Evolutionary conservation across 768 basidiomycete genomes (phyloP), one percentile per base, ranked within the genome.

Genomic region (Plicaturopsis crispa): DNA sequence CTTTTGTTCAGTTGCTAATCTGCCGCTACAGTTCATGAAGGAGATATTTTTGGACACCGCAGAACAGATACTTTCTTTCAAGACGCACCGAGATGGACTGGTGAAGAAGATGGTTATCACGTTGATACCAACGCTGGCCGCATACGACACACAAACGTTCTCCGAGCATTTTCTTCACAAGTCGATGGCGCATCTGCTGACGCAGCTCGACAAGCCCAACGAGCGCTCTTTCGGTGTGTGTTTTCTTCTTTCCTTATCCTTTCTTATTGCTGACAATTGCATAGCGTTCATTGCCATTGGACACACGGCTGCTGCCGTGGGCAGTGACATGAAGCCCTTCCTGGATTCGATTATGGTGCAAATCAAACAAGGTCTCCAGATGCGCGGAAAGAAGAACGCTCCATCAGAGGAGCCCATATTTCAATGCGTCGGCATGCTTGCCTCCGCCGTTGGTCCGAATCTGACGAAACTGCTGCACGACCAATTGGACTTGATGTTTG

Each of bases 351-450:
- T 96, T 42, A 89, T 98, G 77, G 55, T 64, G 38, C 82, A 88
- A 38, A 84, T 98, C 52, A 96, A 94, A 57, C 70, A 78, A 37
- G 90, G 89, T n/a, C 62, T 99, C 32, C 83, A 88, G 53, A 73
- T 74, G 46, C 70, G 87, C 63, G 93, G 93, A 41, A 80, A 82
- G 53, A 94, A 92, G 69, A 92, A 90, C 53, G 87, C 91, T 2
- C 86, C 88, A 2, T 81, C 84, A 12, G 93, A 97, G 58, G 91
- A 91, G 47, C 85, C 93, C 0, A 91, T 98, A 42, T 98, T 99
- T 54, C 89, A 97, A 69, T 98, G 96, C 60, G 76, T 99, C 42
- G 90, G 90, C 24, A 94, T 97, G 91, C 68, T 99, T 31, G 90
- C 93, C 1, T 77, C 80, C 2, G 89, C 96, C 6, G 92, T 99